These are phyloP conservation scores for Hypoxylon sp. DNA, from an alignment of 2,329 filamentous ascomycete genomes.

Conservation along the genomic window DNA sequence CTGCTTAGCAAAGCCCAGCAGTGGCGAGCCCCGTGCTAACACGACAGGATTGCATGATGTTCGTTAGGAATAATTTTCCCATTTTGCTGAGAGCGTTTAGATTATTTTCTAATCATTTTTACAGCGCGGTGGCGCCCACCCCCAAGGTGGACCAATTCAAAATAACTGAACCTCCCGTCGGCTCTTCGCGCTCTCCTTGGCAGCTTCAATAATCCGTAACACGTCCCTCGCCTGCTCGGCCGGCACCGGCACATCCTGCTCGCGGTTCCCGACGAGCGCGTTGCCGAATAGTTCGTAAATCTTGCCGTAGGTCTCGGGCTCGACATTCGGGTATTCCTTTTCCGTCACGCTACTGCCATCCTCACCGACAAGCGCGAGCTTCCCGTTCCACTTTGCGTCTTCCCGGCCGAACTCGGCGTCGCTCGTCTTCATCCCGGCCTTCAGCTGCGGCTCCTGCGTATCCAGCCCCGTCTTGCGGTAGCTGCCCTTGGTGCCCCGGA, in stretches of 20 bases:
- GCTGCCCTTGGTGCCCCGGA: conserved; percentile 78
- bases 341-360: conserved; percentile 64
- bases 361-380: conserved; percentile 65
- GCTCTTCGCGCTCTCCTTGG: conserved; percentile 62
- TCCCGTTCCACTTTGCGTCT: conserved; percentile 66
- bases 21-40: too few relatives aligned
- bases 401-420: conserved; percentile 76
- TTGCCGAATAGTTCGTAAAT: conserved; percentile 70
- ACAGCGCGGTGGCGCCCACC: too few relatives aligned
- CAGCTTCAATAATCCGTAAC: conserved; percentile 64
- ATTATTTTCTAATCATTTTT: too few relatives aligned
- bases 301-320: conserved; percentile 74
- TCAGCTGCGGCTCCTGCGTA: conserved; percentile 79
- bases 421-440: conserved; percentile 69
- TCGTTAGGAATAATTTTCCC: too few relatives aligned
- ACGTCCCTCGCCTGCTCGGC: conserved; percentile 66
- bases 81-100: too few relatives aligned
- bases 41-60: too few relatives aligned
- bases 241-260: conserved; percentile 65
- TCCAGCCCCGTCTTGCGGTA: conserved; percentile 80
- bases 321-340: conserved; percentile 66
- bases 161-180: conserved; percentile 58
- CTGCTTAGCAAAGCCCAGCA: too few relatives aligned
- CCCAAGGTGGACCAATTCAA: too few relatives aligned
- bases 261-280: conserved; percentile 61